phyloP scores from a whole-genome alignment of 1,284 basidiomycete genomes.

The Cryptococcus sp. region DNA sequence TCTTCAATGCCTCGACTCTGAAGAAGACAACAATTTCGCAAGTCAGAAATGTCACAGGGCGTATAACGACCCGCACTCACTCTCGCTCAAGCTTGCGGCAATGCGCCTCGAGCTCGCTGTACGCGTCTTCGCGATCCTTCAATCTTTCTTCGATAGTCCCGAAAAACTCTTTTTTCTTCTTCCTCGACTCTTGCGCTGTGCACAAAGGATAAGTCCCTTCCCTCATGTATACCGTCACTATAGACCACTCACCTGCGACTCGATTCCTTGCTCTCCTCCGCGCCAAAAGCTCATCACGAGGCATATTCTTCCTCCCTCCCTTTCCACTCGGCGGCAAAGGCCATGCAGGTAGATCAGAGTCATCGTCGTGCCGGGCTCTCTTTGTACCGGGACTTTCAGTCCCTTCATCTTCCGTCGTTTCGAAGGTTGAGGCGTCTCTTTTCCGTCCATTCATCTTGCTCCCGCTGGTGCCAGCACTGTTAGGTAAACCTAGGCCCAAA shows the following conservation, averaged over 20 bases:
- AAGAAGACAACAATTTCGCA: neutral
- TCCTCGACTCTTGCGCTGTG: constrained; percentile 29
- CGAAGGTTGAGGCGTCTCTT: neutral
- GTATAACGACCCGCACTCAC: constrained; percentile 19
- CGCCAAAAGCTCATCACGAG: constrained; percentile 31
- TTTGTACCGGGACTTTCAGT: neutral
- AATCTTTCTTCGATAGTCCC: constrained; percentile 17
- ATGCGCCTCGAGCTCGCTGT: constrained; percentile 21
- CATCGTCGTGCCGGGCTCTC: constrained; percentile 3
- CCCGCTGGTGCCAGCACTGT: constrained; percentile 1
- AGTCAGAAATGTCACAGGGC: neutral
- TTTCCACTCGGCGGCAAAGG: constrained; percentile 27
- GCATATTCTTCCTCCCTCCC: constrained; percentile 30
- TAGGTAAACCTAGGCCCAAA: constrained; percentile 12
- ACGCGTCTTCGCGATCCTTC: constrained; percentile 19
- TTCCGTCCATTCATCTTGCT: constrained; percentile 1
- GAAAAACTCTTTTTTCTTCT: constrained; percentile 28
- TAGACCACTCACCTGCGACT: constrained; percentile 26
- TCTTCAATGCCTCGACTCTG: constrained; percentile 28
- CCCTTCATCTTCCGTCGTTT: neutral
- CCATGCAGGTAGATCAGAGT: constrained; percentile 16
- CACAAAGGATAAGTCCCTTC: neutral
- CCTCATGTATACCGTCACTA: neutral
- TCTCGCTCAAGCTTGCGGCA: constrained; percentile 32
- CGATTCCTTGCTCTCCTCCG: constrained; percentile 33